Evolutionary conservation across 2,329 filamentous ascomycete species (phyloP).

Genomic region (Purpureocillium lavendulum): DNA sequence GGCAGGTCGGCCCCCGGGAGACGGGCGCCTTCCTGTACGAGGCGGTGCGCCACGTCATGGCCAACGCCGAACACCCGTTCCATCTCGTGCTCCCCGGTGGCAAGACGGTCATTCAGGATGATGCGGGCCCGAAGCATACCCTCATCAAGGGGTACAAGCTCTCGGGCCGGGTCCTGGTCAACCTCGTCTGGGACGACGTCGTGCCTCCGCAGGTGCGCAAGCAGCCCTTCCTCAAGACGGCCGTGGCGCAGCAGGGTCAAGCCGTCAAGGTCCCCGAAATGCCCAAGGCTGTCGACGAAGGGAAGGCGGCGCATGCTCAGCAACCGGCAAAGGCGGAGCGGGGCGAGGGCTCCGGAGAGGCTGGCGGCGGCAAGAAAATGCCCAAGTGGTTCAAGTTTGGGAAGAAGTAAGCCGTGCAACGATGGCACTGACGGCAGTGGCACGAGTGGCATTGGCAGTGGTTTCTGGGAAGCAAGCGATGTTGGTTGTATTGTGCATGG

Average conservation of each 20-base stretch:
- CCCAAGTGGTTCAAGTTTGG: constrained; percentile 69
- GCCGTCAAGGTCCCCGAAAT: constrained; percentile 58
- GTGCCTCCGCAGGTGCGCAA: constrained; percentile 49
- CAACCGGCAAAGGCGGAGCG: constrained; percentile 23
- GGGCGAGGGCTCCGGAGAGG: constrained; percentile 27
- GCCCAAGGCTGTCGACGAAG: constrained; percentile 31
- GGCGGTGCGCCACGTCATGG: constrained; percentile 66
- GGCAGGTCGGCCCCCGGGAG: constrained; percentile 58
- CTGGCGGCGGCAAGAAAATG: constrained; percentile 30
- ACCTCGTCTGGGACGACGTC: constrained; percentile 62
- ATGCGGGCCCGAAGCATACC: constrained; percentile 35
- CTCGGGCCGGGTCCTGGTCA: constrained; percentile 63
- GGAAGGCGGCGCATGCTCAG: constrained; percentile 14
- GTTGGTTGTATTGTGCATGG: background rate
- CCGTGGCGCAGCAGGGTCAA: constrained; percentile 53
- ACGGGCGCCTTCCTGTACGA: constrained; percentile 65
- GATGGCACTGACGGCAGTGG: too few relatives aligned
- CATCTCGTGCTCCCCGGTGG: constrained; percentile 56
- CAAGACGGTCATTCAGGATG: constrained; percentile 39
- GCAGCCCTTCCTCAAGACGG: constrained; percentile 48
- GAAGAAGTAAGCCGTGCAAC: constrained; percentile 48
- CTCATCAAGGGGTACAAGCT: constrained; percentile 71
- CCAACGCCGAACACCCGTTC: constrained; percentile 57
- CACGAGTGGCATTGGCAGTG: too few relatives aligned
- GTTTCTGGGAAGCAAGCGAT: constrained; percentile 1